A percentile compares a stretch with the other conserved stretches of the same genome.
Conservation (phyloP, 2,329 filamentous ascomycete genomes). For the Penicillium sp. region DNA sequence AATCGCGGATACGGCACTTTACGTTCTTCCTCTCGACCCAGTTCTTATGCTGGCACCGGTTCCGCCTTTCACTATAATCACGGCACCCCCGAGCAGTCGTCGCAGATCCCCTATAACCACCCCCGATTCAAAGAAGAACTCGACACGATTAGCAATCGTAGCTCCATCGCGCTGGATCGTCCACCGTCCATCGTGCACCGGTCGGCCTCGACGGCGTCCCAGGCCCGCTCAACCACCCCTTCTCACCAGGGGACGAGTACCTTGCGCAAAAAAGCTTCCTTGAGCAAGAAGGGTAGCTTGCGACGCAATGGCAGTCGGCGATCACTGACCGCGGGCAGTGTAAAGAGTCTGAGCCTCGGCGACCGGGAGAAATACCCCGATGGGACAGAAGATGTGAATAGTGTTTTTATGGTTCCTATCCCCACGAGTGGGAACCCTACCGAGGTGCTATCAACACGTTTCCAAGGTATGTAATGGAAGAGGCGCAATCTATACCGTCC, state of each 20-base stretch:
- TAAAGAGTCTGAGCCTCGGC: slow-evolving; percentile 74
- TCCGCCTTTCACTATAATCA: slow-evolving; percentile 39
- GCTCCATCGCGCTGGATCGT: slow-evolving; percentile 34
- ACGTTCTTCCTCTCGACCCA: slow-evolving; percentile 39
- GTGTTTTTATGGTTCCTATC: slow-evolving; percentile 85
- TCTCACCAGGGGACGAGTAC: slow-evolving; percentile 61
- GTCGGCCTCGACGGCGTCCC: slow-evolving; percentile 44
- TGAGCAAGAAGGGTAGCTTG: slow-evolving; percentile 72
- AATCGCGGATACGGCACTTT: slow-evolving; percentile 33
- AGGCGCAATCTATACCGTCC: not conserved
- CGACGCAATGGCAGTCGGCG: slow-evolving; percentile 77
- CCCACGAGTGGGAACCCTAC: slow-evolving; percentile 86
- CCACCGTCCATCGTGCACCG: slow-evolving; percentile 33
- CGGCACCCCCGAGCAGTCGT: slow-evolving; percentile 31
- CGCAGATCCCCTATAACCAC: slow-evolving; percentile 34
- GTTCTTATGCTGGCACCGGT: slow-evolving; percentile 39
- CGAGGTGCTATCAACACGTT: slow-evolving; percentile 80
- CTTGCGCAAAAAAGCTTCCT: slow-evolving; percentile 81
- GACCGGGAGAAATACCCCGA: slow-evolving; percentile 54
- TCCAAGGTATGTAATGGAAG: slow-evolving; percentile 67
- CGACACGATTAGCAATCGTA: slow-evolving; percentile 35
- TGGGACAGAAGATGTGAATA: slow-evolving; percentile 67
- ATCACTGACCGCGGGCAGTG: slow-evolving; percentile 82
- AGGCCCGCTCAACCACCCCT: slow-evolving; percentile 40
- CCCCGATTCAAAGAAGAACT: slow-evolving; percentile 43